Evolutionary conservation across 352 stramenopile species (phyloP).

Genomic region (Phytophthora cryptogea): DNA sequence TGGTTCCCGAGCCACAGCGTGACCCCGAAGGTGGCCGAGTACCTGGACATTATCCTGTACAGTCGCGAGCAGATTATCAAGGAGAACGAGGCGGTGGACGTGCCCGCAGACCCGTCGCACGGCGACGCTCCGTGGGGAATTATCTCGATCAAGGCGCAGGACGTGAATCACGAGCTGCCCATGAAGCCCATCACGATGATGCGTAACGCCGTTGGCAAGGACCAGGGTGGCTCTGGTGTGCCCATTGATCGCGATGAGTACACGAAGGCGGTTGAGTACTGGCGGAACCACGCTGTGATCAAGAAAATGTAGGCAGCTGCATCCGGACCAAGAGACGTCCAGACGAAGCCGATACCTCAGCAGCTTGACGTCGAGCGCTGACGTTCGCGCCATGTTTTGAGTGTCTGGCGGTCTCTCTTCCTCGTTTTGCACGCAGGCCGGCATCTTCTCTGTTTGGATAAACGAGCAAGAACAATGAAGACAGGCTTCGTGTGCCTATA

Average conservation of each 20-base stretch:
- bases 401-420: conserved; percentile 2
- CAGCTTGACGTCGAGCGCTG: conserved; percentile 19
- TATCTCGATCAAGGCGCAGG: conserved; percentile 97
- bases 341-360: conserved; percentile 7
- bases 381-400: conserved; percentile 23
- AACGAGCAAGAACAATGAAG: conserved; percentile 27
- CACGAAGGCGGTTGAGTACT: conserved; percentile 88
- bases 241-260: conserved; percentile 81
- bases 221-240: conserved; percentile 91
- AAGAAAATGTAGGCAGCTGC: conserved; percentile 57
- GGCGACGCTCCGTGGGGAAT: conserved; percentile 92
- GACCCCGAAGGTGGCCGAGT: conserved; percentile 89
- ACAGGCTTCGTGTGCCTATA: conserved; percentile 27
- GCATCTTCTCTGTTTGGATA: conserved; percentile 13
- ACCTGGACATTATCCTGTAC: conserved; percentile 98
- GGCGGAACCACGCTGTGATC: conserved; percentile 83
- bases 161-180: conserved; percentile 94
- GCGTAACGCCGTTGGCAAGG: conserved; percentile 97
- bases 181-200: conserved; percentile 99
- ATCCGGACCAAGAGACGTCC: conserved; percentile 1
- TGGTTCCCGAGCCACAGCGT: conserved; percentile 94
- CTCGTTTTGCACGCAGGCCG: conserved; percentile 3
- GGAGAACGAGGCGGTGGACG: conserved; percentile 89
- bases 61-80: conserved; percentile 97
- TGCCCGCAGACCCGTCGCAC: conserved; percentile 44